Base-by-base conservation (phyloP, 2,329 filamentous ascomycete species). In the Aspergillus persii region DNA sequence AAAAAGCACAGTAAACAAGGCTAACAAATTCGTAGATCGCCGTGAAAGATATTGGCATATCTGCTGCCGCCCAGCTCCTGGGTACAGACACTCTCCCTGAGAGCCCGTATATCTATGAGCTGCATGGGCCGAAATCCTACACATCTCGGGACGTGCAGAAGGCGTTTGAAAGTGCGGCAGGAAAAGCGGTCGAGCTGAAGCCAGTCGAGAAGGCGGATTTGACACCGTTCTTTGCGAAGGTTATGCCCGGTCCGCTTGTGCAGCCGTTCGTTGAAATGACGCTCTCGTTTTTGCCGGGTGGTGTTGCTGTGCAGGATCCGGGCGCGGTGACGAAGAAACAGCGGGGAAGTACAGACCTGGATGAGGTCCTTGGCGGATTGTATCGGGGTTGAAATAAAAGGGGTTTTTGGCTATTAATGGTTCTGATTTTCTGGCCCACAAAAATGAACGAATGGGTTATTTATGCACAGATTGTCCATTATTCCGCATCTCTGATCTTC, bases 201-300 rank as follows among this genome's bases (percentile, higher is more conserved):
- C 59, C 57, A 1, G 56, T 65, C 1, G 56, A 53, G 11, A 59
- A 57, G n/a, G 29, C 46, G 8, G 29, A 62, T 47, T 31, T 62
- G 4, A 9, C 26, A 18, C 23, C 53, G 23, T 63, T 61, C 30
- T 64, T 59, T 44, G 52, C 31, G 4, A 27, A 50, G 7, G 49
- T 63, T 12, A 49, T 64, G 15, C 61, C 63, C 7, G 18, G 53
- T 3, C 30, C 31, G 2, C 52, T 50, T 12, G 53, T 61, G 1
- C 50, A 59, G n/a, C 50, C 50, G 33, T 64, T 58, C 44, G 55
- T 58, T 4, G 61, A 64, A 46, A 60, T 64, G 59, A 61, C 63
- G 26, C 26, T 12, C 11, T 59, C 58, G 39, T 63, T 64, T 27
- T 26, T 64, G 47, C 58, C 61, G 0, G 63, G 62, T 23, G 63